Conservation (phyloP, 106 monocot genomes). For the Dendrobium chrysotoxum region DNA sequence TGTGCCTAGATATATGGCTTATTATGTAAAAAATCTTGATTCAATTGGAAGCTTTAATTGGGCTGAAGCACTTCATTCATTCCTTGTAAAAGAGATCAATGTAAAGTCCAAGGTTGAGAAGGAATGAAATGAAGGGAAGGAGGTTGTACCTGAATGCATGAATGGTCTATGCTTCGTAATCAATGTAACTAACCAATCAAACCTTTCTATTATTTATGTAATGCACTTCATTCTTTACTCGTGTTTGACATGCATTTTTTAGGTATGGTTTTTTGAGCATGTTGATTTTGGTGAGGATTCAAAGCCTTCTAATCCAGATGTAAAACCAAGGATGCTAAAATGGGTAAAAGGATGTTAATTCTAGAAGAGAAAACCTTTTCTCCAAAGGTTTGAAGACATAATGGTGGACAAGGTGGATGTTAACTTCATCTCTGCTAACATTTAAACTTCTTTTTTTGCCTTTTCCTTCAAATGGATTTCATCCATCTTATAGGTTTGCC, state of each 20-base stretch:
- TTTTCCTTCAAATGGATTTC: not conserved
- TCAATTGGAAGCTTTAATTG: conserved; percentile 10
- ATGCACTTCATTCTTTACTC: not conserved
- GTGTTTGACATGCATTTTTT: not conserved
- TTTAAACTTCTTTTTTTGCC: not conserved
- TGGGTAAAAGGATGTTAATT: conserved; percentile 2
- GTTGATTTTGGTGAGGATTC: conserved; percentile 10
- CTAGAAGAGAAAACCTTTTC: not conserved
- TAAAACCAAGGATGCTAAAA: conserved; percentile 1
- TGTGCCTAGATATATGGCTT: conserved; percentile 1
- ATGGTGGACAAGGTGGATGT: conserved; percentile 3
- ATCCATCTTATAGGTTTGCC: not conserved
- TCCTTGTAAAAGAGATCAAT: conserved; percentile 7
- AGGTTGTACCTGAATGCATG: not conserved
- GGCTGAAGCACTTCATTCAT: conserved; percentile 6
- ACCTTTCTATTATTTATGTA: not conserved
- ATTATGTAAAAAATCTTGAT: not conserved
- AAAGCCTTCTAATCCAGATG: conserved; percentile 6
- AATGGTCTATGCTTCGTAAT: not conserved
- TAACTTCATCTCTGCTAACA: not conserved
- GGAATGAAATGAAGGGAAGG: conserved; percentile 3
- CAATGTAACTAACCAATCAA: not conserved
- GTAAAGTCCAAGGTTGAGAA: not conserved
- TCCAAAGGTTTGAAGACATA: not conserved
- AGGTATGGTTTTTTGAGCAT: conserved; percentile 13